Conservation (phyloP, 164 flowering plant species). For the Santalum album region DNA sequence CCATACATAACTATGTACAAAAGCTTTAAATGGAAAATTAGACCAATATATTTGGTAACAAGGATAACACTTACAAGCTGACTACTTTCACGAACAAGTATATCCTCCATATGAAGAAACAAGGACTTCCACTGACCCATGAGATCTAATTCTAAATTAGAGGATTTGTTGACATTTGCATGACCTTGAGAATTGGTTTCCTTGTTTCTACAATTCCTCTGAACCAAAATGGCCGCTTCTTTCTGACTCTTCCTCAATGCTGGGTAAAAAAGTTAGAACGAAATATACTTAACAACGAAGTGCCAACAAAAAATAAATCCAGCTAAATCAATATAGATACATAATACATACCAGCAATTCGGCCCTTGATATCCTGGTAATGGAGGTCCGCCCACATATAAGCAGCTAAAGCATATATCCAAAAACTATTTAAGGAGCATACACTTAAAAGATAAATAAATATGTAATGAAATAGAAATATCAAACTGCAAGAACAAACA, state of each 20-base stretch:
- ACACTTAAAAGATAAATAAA: neutral
- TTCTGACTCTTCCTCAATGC: slow-evolving; percentile 70
- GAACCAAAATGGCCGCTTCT: slow-evolving; percentile 51
- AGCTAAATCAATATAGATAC: neutral
- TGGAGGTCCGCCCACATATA: slow-evolving; percentile 81
- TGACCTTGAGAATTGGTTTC: slow-evolving; percentile 15
- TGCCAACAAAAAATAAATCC: neutral
- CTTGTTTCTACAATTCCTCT: slow-evolving; percentile 24
- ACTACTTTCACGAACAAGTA: slow-evolving; percentile 42
- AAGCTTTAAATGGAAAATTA: neutral
- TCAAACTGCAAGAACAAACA: neutral
- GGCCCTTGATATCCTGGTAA: slow-evolving; percentile 76
- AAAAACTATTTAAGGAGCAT: neutral
- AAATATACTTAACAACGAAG: no score
- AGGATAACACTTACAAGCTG: slow-evolving; percentile 55
- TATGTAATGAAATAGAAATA: neutral
- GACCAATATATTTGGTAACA: neutral
- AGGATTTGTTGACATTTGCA: slow-evolving; percentile 20
- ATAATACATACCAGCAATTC: slow-evolving; percentile 41
- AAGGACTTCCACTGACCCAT: slow-evolving; percentile 69
- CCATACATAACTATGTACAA: neutral
- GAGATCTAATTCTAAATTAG: slow-evolving; percentile 53
- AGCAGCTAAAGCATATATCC: slow-evolving; percentile 47
- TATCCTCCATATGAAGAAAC: slow-evolving; percentile 58
- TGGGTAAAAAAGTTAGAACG: slow-evolving; percentile 10